Percentiles rank a stretch among this genome's conserved stretches.
Evolutionary conservation across 805 yeast genomes (phyloP).

Genomic region (Cyberlindnera americana): DNA sequence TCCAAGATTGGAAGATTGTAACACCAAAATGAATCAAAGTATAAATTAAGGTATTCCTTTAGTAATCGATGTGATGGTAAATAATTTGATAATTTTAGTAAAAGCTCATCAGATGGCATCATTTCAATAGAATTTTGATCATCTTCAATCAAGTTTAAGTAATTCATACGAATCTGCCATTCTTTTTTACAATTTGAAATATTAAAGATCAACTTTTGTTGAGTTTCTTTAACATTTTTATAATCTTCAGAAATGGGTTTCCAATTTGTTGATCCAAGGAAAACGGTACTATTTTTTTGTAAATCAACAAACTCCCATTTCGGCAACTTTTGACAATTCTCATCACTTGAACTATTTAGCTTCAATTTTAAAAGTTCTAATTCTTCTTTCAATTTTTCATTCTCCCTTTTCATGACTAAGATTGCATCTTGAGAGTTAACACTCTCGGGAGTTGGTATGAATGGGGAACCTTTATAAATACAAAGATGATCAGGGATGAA

Average conservation of each 20-base stretch:
- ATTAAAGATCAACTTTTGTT: slow-evolving; percentile 12
- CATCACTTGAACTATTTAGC: too few species aligned
- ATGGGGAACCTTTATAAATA: slow-evolving; percentile 28
- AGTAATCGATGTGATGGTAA: slow-evolving; percentile 21
- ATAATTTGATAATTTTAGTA: slow-evolving; percentile 14
- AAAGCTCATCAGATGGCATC: slow-evolving; percentile 10
- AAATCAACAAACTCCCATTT: slow-evolving; percentile 9
- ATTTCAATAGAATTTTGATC: slow-evolving; percentile 13
- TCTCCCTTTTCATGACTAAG: slow-evolving; percentile 17
- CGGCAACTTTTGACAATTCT: slow-evolving; percentile 1
- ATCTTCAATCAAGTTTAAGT: slow-evolving; percentile 8
- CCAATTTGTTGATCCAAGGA: slow-evolving; percentile 25
- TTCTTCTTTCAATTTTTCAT: slow-evolving; percentile 17
- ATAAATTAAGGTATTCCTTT: slow-evolving; percentile 15
- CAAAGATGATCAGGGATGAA: slow-evolving; percentile 24
- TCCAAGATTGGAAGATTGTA: slow-evolving; percentile 20
- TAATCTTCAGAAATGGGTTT: slow-evolving; percentile 14
- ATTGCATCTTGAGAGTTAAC: slow-evolving; percentile 13
- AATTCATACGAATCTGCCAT: slow-evolving; percentile 20
- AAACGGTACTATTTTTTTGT: slow-evolving; percentile 14
- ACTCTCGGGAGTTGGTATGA: slow-evolving; percentile 26
- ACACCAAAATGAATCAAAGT: slow-evolving; percentile 18
- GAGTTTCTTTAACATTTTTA: slow-evolving; percentile 5
- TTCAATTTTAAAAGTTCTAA: slow-evolving; percentile 14
- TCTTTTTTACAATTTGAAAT: slow-evolving; percentile 20